These are phyloP conservation scores for Exophiala alcalophila DNA, from an alignment of 2,329 filamentous ascomycete species.

Conservation along the genomic window DNA sequence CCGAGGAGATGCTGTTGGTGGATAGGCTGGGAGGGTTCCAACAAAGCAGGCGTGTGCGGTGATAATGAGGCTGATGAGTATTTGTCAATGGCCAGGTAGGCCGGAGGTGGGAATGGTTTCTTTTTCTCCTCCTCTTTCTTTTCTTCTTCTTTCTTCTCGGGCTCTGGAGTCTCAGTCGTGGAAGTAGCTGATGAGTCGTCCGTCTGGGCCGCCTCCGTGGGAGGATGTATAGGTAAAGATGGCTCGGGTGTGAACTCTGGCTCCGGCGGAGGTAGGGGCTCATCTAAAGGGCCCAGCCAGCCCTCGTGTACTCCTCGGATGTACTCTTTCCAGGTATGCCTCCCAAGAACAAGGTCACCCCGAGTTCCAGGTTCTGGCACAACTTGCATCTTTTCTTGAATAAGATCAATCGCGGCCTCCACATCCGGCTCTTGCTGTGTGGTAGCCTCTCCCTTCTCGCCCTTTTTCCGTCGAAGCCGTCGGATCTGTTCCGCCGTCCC, in stretches of 20 bases:
- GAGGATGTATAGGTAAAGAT: slow-evolving; percentile 31
- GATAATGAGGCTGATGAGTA: slow-evolving; percentile 68
- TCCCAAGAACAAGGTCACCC: slow-evolving; percentile 84
- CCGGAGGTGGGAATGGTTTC: slow-evolving; percentile 59
- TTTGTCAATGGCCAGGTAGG: slow-evolving; percentile 70
- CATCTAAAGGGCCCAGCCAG: slow-evolving; percentile 81
- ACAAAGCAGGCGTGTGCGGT: slow-evolving; percentile 62
- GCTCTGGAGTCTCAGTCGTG: slow-evolving; percentile 27
- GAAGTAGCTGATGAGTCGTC: slow-evolving; percentile 32
- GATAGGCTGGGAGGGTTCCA: slow-evolving; percentile 71
- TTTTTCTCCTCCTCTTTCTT: slow-evolving; percentile 49
- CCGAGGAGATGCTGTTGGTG: slow-evolving; percentile 86
- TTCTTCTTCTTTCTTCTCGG: slow-evolving; percentile 49
- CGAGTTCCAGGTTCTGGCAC: slow-evolving; percentile 68
- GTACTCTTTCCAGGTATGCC: slow-evolving; percentile 98
- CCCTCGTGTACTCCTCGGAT: slow-evolving; percentile 89
- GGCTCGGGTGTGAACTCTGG: slow-evolving; percentile 18
- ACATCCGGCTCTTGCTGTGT: slow-evolving; percentile 51
- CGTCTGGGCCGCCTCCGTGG: slow-evolving; percentile 32
- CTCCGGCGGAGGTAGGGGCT: slow-evolving; percentile 45
- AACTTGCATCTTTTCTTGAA: slow-evolving; percentile 65
- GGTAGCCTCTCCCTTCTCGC: slow-evolving; percentile 49
- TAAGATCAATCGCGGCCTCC: slow-evolving; percentile 60
- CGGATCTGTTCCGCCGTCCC: slow-evolving; percentile 83
- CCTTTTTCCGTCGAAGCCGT: slow-evolving; percentile 58